Conservation (phyloP, 192 early-diverging fungal species). For the Allomyces macrogynus region DNA sequence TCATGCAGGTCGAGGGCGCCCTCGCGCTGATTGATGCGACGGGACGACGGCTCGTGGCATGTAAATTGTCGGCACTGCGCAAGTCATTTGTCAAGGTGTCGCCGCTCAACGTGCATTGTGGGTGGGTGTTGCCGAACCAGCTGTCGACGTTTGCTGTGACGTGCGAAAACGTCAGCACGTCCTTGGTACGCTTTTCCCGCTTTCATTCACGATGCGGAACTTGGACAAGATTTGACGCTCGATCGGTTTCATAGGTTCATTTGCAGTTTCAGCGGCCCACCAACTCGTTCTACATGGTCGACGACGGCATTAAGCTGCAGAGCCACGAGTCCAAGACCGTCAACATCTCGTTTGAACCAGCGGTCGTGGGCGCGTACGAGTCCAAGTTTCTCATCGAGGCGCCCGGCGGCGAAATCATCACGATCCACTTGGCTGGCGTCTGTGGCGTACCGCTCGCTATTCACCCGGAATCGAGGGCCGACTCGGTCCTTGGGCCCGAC, state of each 20-base stretch:
- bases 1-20: slow-evolving; percentile 18
- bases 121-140: slow-evolving; percentile 34
- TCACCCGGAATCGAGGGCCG: slow-evolving; percentile 26
- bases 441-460: slow-evolving; percentile 36
- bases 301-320: slow-evolving; percentile 15
- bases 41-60: slow-evolving; percentile 25
- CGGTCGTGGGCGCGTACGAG: slow-evolving; percentile 16
- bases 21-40: slow-evolving; percentile 29
- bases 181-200: neutral
- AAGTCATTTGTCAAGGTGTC: slow-evolving; percentile 29
- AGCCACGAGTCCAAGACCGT: slow-evolving; percentile 21
- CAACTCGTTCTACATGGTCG: slow-evolving; percentile 16
- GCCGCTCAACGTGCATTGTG: slow-evolving; percentile 24
- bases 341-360: slow-evolving; percentile 26
- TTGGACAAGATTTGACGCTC: no score
- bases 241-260: slow-evolving; percentile 1
- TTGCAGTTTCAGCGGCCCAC: slow-evolving; percentile 16
- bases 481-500: slow-evolving; percentile 21
- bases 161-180: slow-evolving; percentile 21
- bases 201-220: no score
- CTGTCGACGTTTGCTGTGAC: slow-evolving; percentile 20
- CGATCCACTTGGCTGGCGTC: slow-evolving; percentile 20
- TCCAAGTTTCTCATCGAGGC: slow-evolving; percentile 21
- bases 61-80: slow-evolving; percentile 17
- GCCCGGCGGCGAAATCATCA: slow-evolving; percentile 30